These are phyloP conservation scores for Boletales sp. DNA, from an alignment of 768 basidiomycete genomes.

Conservation along the genomic window DNA sequence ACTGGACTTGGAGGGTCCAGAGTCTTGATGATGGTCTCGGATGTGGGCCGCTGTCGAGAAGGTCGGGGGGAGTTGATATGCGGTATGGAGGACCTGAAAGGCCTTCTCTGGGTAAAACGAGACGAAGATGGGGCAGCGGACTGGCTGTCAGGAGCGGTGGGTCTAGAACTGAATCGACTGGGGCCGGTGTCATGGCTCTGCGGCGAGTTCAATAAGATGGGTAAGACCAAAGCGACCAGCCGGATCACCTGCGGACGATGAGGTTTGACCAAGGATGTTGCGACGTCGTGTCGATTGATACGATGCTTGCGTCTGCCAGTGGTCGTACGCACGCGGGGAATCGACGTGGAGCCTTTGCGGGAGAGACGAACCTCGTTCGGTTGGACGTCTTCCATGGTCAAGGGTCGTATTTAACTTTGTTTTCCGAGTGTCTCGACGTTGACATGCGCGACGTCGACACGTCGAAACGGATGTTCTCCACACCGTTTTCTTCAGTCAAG, in stretches of 20 bases:
- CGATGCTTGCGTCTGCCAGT: background rate
- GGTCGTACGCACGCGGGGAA: constrained; percentile 26
- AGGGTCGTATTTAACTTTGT: constrained; percentile 18
- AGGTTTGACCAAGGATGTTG: background rate
- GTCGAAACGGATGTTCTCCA: constrained; percentile 14
- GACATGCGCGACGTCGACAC: constrained; percentile 14
- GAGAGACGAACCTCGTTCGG: constrained; percentile 36
- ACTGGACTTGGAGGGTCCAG: background rate
- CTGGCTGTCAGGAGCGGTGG: background rate
- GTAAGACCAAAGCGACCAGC: background rate
- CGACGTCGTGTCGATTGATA: background rate
- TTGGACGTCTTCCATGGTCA: constrained; percentile 35
- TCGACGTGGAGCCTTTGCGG: constrained; percentile 28
- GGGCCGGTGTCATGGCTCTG: constrained; percentile 11
- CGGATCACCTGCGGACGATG: constrained; percentile 10
- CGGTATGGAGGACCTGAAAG: background rate
- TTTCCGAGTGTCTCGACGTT: constrained; percentile 9
- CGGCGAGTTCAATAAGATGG: constrained; percentile 3
- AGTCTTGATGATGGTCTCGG: constrained; percentile 9
- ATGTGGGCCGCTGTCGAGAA: background rate
- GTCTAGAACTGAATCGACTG: background rate
- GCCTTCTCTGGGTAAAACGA: background rate
- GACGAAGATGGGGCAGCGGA: background rate
- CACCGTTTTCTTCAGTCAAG: constrained; percentile 10
- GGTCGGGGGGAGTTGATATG: background rate